Base-by-base conservation (phyloP, 306 rosid genomes). In the Vigna mungo region DNA sequence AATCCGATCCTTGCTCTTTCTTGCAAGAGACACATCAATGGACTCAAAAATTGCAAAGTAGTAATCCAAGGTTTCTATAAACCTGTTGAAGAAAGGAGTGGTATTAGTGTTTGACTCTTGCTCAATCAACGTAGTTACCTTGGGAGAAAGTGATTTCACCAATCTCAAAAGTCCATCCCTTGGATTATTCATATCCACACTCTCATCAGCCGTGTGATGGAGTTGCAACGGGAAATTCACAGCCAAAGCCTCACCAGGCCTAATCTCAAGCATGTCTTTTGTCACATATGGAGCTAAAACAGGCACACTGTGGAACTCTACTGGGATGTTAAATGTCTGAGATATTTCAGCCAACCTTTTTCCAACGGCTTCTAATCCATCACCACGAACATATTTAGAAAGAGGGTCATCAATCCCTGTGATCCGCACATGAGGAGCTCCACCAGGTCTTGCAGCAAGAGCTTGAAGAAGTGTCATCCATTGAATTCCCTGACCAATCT, bases 61-160 rank as follows among this genome's bases (percentile, higher is more conserved):
- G 85, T 85, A 93, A 18, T 89, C 90, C 4, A 93, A 48, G 20
- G 98, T 76, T 85, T 93, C 98, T 47, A 70, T 55, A 53, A 83
- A 91, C 86, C 98, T 85, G 82, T 76, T 69, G 81, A 85, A 87
- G 86, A 93, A 93, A 37, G 93, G 93, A 36, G 98, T 91, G 18
- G 98, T 93, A 77, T 93, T 93, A 1, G 96, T 89, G 88, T 93
- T 93, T n/a, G 95, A 93, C 65, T 93, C 98, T 79, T 93, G 98
- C 86, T 91, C 97, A 61, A 91, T 95, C 80, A 93, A 62, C 46
- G 97, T 89, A 65, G 82, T 82, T 25, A 93, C 93, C 79, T 80
- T 89, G 17, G 96, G 98, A 46, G 87, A 84, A 27, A 93, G 83
- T 30, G 95, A 87, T 84, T 86, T 93, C 18, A 93, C 87, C 91